Evolutionary conservation across 2,329 filamentous ascomycete species (phyloP).

Genomic region (Coniella vitis): DNA sequence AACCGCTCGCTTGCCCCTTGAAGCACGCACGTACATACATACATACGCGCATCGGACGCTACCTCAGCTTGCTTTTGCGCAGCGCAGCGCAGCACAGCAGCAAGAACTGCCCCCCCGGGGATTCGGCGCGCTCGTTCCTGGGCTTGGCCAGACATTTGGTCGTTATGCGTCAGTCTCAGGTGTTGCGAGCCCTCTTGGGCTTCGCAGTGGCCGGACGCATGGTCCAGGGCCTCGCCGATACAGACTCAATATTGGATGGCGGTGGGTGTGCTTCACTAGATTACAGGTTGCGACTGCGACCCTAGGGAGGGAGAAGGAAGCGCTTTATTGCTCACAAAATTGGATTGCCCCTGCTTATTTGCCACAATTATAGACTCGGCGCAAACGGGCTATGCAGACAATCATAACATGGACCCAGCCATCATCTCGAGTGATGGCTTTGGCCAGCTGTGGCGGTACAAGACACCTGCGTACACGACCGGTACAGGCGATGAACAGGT

Average conservation of each 20-base stretch:
- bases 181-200: background rate
- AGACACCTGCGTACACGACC: slow-evolving; percentile 9
- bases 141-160: background rate
- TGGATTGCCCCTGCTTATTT: background rate
- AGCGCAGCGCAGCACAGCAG: too few species aligned
- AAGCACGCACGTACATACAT: too few species aligned
- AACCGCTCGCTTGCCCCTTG: too few species aligned
- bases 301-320: too few species aligned
- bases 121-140: too few species aligned
- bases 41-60: too few species aligned
- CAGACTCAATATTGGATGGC: background rate
- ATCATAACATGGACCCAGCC: slow-evolving; percentile 33
- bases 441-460: slow-evolving; percentile 19
- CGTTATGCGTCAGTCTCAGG: background rate
- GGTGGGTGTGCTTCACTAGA: too few species aligned
- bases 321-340: background rate
- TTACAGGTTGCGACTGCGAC: too few species aligned
- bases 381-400: slow-evolving; percentile 26
- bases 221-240: background rate
- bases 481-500: slow-evolving; percentile 17
- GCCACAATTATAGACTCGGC: too few species aligned
- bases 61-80: too few species aligned
- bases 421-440: slow-evolving; percentile 28
- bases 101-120: too few species aligned
- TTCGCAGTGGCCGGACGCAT: background rate